Conservation (phyloP, 495 filamentous ascomycete species). For the Lepidopterella palustris region DNA sequence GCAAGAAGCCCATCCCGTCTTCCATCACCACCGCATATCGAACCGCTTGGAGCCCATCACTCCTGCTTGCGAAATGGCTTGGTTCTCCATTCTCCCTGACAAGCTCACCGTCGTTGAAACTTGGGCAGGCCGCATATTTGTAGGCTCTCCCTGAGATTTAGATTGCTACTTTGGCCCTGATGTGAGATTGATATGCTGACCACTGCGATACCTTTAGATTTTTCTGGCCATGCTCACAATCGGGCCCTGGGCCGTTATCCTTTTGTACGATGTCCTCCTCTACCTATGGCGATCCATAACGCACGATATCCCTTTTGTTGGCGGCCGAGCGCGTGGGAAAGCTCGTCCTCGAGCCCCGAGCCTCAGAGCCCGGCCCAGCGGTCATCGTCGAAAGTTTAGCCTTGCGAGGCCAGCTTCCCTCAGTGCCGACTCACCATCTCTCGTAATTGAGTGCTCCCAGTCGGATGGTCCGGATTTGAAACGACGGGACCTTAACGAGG, state of each 20-base stretch:
- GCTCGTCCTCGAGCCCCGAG: conserved; percentile 58
- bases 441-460: not conserved
- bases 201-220: conserved; percentile 42
- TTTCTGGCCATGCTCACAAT: conserved; percentile 59
- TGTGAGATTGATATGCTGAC: not conserved
- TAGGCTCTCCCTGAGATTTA: conserved; percentile 33
- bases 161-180: not conserved
- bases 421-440: not conserved
- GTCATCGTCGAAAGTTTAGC: conserved; percentile 47
- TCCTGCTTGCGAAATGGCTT: conserved; percentile 44
- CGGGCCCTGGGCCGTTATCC: conserved; percentile 57
- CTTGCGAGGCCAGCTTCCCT: conserved; percentile 28
- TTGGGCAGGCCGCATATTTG: conserved; percentile 60
- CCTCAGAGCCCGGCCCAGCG: conserved; percentile 53
- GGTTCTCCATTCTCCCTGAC: conserved; percentile 59
- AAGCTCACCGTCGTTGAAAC: conserved; percentile 52
- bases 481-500: conserved; percentile 15
- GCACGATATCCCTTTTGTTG: conserved; percentile 56
- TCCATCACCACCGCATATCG: not conserved
- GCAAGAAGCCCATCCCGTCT: not conserved
- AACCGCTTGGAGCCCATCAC: too few species aligned
- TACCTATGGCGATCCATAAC: conserved; percentile 55
- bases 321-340: conserved; percentile 57
- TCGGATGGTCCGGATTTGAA: conserved; percentile 13
- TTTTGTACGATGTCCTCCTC: conserved; percentile 61